Conservation (phyloP, 2,329 filamentous ascomycete genomes). For the Fusarium denticulatum region DNA sequence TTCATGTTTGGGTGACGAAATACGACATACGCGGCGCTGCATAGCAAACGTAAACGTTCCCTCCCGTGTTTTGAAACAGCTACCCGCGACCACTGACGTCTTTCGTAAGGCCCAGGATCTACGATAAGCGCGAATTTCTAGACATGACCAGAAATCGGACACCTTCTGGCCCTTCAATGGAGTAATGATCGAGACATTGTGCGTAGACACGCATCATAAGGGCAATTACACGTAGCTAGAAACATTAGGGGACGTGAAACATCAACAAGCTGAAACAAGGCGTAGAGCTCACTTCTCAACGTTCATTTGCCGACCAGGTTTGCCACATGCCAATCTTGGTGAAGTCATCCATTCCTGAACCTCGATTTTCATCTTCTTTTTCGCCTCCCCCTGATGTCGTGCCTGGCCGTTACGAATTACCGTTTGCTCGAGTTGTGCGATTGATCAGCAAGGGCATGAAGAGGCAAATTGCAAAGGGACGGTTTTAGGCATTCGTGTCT, state of each 20-base stretch:
- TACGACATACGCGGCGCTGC: background rate
- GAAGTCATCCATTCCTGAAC: slow-evolving; percentile 31
- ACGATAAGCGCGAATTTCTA: slow-evolving; percentile 16
- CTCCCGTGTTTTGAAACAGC: slow-evolving; percentile 28
- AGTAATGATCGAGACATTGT: slow-evolving; percentile 1
- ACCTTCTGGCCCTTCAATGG: background rate
- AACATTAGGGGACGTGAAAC: slow-evolving; percentile 23
- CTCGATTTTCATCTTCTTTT: slow-evolving; percentile 16
- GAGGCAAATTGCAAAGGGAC: slow-evolving; percentile 10
- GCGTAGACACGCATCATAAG: slow-evolving; percentile 2
- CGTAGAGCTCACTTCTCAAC: background rate
- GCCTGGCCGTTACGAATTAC: background rate
- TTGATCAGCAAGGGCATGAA: background rate
- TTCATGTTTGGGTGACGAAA: slow-evolving; percentile 21
- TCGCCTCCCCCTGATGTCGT: slow-evolving; percentile 31
- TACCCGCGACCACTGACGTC: slow-evolving; percentile 28
- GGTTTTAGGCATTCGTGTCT: background rate
- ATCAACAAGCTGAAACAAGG: slow-evolving; percentile 27
- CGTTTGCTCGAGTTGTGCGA: background rate
- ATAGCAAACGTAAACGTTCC: background rate
- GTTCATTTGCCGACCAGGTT: slow-evolving; percentile 18
- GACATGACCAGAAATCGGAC: background rate
- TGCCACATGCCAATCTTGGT: slow-evolving; percentile 39
- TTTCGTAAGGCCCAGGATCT: slow-evolving; percentile 18
- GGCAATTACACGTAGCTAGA: slow-evolving; percentile 5